Conservation (phyloP, 2,329 filamentous ascomycete genomes). For the Cladosporium sphaerospermum region DNA sequence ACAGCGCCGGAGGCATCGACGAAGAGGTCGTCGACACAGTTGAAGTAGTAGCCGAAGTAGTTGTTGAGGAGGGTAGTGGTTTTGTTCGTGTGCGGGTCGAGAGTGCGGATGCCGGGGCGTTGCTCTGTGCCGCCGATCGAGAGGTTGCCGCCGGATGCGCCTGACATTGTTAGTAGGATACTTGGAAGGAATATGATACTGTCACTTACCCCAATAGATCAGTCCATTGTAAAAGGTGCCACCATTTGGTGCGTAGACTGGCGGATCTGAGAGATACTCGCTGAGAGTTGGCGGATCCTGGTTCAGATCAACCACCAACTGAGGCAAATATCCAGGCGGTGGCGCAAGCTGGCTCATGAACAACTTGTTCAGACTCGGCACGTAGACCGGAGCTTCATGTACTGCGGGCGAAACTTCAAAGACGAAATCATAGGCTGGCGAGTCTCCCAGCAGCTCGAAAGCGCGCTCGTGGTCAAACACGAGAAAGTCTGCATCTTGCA, state of each 20-base stretch:
- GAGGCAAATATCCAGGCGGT: conserved; percentile 32
- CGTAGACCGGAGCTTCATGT: conserved; percentile 40
- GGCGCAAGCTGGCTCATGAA: conserved; percentile 35
- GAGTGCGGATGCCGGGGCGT: conserved; percentile 36
- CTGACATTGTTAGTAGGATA: conserved; percentile 12
- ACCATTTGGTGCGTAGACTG: conserved; percentile 40
- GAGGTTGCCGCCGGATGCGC: conserved; percentile 32
- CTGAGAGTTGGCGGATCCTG: conserved; percentile 35
- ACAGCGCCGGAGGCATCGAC: conserved; percentile 40
- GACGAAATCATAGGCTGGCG: conserved; percentile 33
- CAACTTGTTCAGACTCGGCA: conserved; percentile 35
- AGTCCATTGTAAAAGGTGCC: conserved; percentile 36
- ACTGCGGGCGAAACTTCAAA: conserved; percentile 34
- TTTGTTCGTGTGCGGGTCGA: conserved; percentile 41
- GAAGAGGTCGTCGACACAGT: conserved; percentile 38
- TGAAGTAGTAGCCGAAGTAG: conserved; percentile 44
- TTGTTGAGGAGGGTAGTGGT: conserved; percentile 40
- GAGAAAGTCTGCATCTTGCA: conserved; percentile 33
- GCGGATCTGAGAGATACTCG: conserved; percentile 36
- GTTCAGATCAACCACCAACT: conserved; percentile 37
- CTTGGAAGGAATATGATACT: no score
- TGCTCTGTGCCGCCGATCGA: conserved; percentile 34
- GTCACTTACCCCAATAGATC: conserved; percentile 31
- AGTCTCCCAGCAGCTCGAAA: conserved; percentile 32
- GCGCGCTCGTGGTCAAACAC: conserved; percentile 35